A percentile compares a stretch with the other conserved stretches of the same genome.
phyloP scores from a whole-genome alignment of 306 rosid genomes.

The Glycine tomentella region DNA sequence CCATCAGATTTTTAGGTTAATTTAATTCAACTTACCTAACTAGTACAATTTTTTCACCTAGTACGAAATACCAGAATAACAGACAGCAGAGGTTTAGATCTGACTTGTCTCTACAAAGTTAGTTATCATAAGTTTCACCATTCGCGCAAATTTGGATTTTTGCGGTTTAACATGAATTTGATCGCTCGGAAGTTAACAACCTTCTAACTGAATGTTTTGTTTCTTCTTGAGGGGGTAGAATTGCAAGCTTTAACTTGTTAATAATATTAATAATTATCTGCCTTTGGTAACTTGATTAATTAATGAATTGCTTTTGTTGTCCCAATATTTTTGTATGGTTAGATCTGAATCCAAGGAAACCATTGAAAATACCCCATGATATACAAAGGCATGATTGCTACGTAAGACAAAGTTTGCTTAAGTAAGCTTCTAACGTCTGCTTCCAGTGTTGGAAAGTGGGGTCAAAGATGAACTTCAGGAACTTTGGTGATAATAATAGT shows the following conservation, averaged over 20 bases:
- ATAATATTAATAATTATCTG: constrained; percentile 6
- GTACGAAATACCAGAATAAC: neutral
- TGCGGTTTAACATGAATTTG: constrained; percentile 1
- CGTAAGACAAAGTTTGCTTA: constrained; percentile 52
- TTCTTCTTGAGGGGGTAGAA: neutral
- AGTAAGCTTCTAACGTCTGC: constrained; percentile 44
- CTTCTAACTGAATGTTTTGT: constrained; percentile 16
- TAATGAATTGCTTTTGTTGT: constrained; percentile 12
- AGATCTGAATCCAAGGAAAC: constrained; percentile 45
- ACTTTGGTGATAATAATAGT: constrained; percentile 62
- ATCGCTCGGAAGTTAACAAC: neutral
- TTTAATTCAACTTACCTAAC: neutral
- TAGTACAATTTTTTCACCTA: neutral
- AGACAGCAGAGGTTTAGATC: neutral
- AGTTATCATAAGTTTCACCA: constrained; percentile 6
- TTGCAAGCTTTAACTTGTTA: neutral
- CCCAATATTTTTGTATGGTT: constrained; percentile 19
- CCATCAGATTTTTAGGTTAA: constrained; percentile 34
- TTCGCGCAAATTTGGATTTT: constrained; percentile 32
- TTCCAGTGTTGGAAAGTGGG: constrained; percentile 60
- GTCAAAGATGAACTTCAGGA: constrained; percentile 72
- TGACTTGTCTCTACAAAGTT: constrained; percentile 30
- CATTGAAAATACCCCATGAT: constrained; percentile 51
- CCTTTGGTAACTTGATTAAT: constrained; percentile 6
- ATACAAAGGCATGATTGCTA: constrained; percentile 50